phyloP scores from a whole-genome alignment of 2,329 filamentous ascomycete species.

The Colletotrichum viniferum region DNA sequence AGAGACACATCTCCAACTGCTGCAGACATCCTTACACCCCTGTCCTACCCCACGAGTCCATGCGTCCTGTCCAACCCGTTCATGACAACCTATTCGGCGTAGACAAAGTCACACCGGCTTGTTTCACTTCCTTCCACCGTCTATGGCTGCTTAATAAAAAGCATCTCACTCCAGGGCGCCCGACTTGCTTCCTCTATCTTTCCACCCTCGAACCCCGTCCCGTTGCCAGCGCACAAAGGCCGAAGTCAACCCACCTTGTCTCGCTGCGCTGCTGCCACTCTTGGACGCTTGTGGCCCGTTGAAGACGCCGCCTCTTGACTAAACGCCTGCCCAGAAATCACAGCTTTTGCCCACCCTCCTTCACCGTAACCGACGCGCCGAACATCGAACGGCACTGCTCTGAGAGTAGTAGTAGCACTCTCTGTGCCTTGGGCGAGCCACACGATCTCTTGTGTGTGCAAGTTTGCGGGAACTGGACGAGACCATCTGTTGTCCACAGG shows the following conservation, averaged over 20 bases:
- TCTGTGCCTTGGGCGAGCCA: background rate
- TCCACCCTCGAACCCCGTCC: background rate
- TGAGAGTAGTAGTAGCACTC: background rate
- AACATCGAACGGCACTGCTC: background rate
- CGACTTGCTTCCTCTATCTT: background rate
- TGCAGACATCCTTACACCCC: conserved; percentile 16
- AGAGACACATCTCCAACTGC: conserved; percentile 8
- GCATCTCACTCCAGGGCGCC: background rate
- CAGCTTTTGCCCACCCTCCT: background rate
- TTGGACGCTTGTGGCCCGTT: background rate
- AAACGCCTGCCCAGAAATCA: background rate
- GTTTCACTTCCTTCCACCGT: conserved; percentile 34
- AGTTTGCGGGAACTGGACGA: background rate
- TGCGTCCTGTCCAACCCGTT: conserved; percentile 22
- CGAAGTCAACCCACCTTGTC: background rate
- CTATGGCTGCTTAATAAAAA: conserved; percentile 19
- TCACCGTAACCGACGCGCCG: background rate
- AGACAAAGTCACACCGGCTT: conserved; percentile 36
- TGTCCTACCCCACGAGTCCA: conserved; percentile 21
- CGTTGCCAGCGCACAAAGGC: conserved; percentile 6
- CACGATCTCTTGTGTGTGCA: background rate
- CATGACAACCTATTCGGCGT: conserved; percentile 22
- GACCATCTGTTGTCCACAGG: background rate
- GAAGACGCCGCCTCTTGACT: background rate
- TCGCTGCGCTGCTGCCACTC: conserved; percentile 3